A percentile compares a stretch with the other conserved stretches of the same genome.
phyloP scores from a whole-genome alignment of 306 rosid species.

The Vachellia collinsii region DNA sequence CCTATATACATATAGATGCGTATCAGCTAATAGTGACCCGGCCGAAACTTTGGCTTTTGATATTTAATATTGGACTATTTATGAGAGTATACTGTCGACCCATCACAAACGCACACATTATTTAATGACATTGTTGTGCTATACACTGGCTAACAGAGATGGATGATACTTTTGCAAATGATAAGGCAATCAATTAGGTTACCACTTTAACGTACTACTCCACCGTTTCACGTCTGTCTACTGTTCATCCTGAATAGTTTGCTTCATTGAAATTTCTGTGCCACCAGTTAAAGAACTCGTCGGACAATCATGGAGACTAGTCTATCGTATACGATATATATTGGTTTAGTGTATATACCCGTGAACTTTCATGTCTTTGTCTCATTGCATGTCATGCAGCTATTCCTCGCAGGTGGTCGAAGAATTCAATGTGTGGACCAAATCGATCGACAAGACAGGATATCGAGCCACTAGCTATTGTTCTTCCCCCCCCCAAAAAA shows the following conservation, averaged over 20 bases:
- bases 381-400: conserved; percentile 39
- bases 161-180: not conserved
- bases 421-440: conserved; percentile 41
- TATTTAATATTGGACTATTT: not conserved
- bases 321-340: not conserved
- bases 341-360: conserved; percentile 26
- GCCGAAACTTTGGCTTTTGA: not conserved
- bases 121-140: not conserved
- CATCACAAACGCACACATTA: not conserved
- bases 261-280: not conserved
- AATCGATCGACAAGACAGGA: conserved; percentile 81
- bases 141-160: not conserved
- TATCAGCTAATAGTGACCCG: not conserved
- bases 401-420: conserved; percentile 54
- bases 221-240: not conserved
- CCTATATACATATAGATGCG: not conserved
- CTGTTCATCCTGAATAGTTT: not conserved
- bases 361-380: conserved; percentile 43
- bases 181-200: not conserved
- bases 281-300: not conserved
- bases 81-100: not conserved
- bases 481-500: too few species aligned
- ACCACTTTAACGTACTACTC: not conserved
- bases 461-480: conserved; percentile 35
- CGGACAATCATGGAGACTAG: not conserved